Evolutionary conservation across 192 early-diverging fungal genomes (phyloP).

Genomic region (Entomortierella chlamydospora): DNA sequence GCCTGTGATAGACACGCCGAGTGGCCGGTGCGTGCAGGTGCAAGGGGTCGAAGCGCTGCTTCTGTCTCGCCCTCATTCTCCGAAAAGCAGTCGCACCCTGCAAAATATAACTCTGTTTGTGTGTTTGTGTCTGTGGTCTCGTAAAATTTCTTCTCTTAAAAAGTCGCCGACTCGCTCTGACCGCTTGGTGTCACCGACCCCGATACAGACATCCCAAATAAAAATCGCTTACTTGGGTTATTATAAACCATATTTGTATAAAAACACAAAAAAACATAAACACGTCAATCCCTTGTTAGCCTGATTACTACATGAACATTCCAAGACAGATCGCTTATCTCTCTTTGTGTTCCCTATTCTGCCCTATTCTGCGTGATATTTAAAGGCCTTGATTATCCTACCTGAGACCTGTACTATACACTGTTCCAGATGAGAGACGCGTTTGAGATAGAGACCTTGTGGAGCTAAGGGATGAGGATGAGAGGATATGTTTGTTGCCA

Average conservation of each 20-base stretch:
- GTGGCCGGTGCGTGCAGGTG: constrained; percentile 15
- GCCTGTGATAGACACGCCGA: neutral
- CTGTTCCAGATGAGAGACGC: constrained; percentile 2
- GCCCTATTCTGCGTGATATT: no score
- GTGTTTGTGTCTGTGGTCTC: neutral
- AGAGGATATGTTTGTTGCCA: no score
- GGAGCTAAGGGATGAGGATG: neutral
- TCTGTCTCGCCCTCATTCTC: constrained; percentile 3
- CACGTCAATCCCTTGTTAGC: no score
- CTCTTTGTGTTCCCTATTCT: neutral
- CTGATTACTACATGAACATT: no score
- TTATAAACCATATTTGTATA: neutral
- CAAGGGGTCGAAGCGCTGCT: neutral
- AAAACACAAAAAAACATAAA: no score
- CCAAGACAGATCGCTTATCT: neutral
- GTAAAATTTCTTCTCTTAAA: neutral
- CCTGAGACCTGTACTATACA: constrained; percentile 5
- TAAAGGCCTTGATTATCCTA: constrained; percentile 5
- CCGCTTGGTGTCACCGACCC: constrained; percentile 13
- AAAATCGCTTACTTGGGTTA: neutral
- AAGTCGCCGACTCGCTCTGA: constrained; percentile 19
- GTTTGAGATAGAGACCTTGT: neutral
- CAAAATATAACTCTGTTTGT: neutral
- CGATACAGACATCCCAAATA: constrained; percentile 4
- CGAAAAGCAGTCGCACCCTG: constrained; percentile 4